These are phyloP conservation scores for Verbascum thapsus DNA, from an alignment of 257 asterid species.

Conservation along the genomic window DNA sequence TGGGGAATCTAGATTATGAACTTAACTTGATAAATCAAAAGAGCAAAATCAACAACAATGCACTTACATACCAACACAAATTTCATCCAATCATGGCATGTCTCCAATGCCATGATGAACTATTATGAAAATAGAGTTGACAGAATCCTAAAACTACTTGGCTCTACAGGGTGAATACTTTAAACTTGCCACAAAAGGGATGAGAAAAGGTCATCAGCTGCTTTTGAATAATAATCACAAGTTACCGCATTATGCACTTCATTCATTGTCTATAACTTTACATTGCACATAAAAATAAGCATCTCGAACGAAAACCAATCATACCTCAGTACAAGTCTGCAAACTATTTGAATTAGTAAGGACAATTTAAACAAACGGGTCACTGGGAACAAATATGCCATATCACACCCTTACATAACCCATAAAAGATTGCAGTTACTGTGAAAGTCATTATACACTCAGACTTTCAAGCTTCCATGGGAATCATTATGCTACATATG, in stretches of 20 bases:
- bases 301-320: not conserved
- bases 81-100: not conserved
- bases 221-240: conserved; percentile 9
- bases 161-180: conserved; percentile 3
- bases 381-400: conserved; percentile 8
- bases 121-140: conserved; percentile 7
- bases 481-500: conserved; percentile 9
- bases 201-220: not conserved
- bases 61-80: not conserved
- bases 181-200: not conserved
- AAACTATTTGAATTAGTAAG: not conserved
- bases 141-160: conserved; percentile 20
- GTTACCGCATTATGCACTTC: not conserved
- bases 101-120: not conserved
- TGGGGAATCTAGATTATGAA: conserved; percentile 16
- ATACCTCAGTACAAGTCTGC: conserved; percentile 11
- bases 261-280: conserved; percentile 7
- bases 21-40: not conserved
- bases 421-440: conserved; percentile 20
- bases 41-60: not conserved
- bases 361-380: not conserved
- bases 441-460: conserved; percentile 11
- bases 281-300: not conserved
- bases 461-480: conserved; percentile 12
- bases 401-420: conserved; percentile 4